Conservation (phyloP, 257 asterid species). For the Cinchona pubescens region DNA sequence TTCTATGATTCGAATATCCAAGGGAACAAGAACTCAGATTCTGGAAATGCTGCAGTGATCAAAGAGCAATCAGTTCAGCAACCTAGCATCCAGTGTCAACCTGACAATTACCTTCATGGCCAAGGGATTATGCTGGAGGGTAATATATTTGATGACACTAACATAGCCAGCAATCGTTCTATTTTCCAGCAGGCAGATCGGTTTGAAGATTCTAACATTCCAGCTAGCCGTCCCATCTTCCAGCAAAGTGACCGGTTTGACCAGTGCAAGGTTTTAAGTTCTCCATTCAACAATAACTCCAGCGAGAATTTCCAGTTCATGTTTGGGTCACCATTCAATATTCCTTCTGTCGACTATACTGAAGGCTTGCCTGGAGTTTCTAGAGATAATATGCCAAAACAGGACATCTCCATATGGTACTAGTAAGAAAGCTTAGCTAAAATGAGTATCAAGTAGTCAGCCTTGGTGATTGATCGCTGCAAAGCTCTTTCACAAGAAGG, state of each 20-base stretch:
- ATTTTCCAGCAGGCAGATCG: conserved; percentile 31
- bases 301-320: conserved; percentile 47
- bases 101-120: conserved; percentile 34
- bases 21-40: conserved; percentile 31
- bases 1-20: conserved; percentile 51
- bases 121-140: conserved; percentile 43
- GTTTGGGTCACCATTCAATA: conserved; percentile 52
- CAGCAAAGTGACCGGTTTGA: conserved; percentile 34
- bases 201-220: conserved; percentile 27
- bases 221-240: conserved; percentile 25
- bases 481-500: conserved; percentile 6
- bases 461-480: conserved; percentile 1
- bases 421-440: conserved; percentile 21
- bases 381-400: conserved; percentile 42
- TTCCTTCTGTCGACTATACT: conserved; percentile 35
- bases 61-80: conserved; percentile 37
- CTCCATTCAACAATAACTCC: conserved; percentile 41
- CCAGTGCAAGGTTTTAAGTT: conserved; percentile 34
- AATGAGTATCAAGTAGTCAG: conserved; percentile 9
- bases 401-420: conserved; percentile 56
- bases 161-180: conserved; percentile 27
- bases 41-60: conserved; percentile 19
- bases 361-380: conserved; percentile 39
- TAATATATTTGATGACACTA: conserved; percentile 38
- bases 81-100: conserved; percentile 33